phyloP scores from a whole-genome alignment of 495 filamentous ascomycete species.

The Penicillium turbatum region DNA sequence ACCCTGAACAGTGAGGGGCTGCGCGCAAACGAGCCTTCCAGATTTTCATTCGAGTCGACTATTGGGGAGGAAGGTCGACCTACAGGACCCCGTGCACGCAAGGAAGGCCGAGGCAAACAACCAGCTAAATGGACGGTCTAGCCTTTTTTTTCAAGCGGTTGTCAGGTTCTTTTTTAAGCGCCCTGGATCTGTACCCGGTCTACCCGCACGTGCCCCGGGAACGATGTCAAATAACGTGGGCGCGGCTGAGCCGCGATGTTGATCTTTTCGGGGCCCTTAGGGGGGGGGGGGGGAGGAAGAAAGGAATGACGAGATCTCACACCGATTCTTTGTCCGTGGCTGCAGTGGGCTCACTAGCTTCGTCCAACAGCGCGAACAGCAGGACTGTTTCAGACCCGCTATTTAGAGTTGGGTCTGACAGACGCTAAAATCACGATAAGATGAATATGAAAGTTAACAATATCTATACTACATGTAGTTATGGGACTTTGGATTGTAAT shows the following conservation, averaged over 20 bases:
- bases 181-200: background rate
- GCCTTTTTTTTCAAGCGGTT: background rate
- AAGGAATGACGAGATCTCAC: conserved; percentile 7
- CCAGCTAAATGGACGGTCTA: background rate
- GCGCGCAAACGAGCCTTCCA: conserved; percentile 38
- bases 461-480: background rate
- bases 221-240: background rate
- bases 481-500: background rate
- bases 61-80: conserved; percentile 34
- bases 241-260: conserved; percentile 2
- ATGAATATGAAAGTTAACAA: conserved; percentile 1
- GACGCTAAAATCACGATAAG: conserved; percentile 26
- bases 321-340: conserved; percentile 17
- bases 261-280: no score
- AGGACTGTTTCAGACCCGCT: conserved; percentile 12
- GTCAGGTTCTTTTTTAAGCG: conserved; percentile 1
- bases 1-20: conserved; percentile 76
- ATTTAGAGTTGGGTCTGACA: conserved; percentile 31
- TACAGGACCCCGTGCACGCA: conserved; percentile 11
- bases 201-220: background rate
- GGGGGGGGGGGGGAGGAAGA: background rate
- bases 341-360: background rate
- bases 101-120: conserved; percentile 21
- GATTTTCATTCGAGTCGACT: conserved; percentile 27
- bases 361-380: background rate